These are phyloP conservation scores for Beverwykella pulmonaria DNA, from an alignment of 495 filamentous ascomycete species.

Conservation along the genomic window DNA sequence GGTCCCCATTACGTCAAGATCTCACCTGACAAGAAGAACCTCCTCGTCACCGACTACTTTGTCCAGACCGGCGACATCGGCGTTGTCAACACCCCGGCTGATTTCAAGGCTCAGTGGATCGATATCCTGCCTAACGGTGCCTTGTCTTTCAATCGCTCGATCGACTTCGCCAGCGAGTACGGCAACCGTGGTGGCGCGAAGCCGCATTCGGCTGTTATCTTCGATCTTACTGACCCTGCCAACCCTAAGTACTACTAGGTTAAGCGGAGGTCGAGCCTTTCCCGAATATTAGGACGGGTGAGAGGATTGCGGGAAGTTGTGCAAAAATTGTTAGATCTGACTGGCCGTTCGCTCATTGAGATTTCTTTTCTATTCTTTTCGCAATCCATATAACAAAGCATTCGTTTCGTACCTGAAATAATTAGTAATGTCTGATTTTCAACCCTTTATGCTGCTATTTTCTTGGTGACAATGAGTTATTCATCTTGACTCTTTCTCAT, in stretches of 20 bases:
- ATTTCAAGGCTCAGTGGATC: constrained; percentile 66
- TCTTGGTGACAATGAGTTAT: too few species aligned
- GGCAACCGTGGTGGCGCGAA: constrained; percentile 59
- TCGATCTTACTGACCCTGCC: constrained; percentile 59
- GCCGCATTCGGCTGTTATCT: constrained; percentile 62
- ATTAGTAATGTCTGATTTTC: too few species aligned
- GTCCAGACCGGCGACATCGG: constrained; percentile 65
- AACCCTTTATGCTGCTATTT: too few species aligned
- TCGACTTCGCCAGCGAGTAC: constrained; percentile 59
- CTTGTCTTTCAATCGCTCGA: constrained; percentile 59
- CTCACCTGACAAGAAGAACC: constrained; percentile 64
- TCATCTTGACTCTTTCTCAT: too few species aligned
- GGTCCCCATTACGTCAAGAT: constrained; percentile 68
- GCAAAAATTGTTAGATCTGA: too few species aligned
- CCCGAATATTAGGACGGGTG: not conserved
- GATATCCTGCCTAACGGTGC: constrained; percentile 59
- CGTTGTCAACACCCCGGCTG: constrained; percentile 64
- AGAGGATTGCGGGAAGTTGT: not conserved
- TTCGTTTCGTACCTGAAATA: not conserved
- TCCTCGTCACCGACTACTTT: constrained; percentile 67
- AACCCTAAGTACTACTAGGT: constrained; percentile 45
- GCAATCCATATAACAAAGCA: not conserved
- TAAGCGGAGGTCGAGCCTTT: not conserved
- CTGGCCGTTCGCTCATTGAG: too few species aligned
- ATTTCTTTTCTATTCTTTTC: too few species aligned